Conservation (phyloP, 2,329 filamentous ascomycete genomes). For the Ophiostoma triangulosporum region DNA sequence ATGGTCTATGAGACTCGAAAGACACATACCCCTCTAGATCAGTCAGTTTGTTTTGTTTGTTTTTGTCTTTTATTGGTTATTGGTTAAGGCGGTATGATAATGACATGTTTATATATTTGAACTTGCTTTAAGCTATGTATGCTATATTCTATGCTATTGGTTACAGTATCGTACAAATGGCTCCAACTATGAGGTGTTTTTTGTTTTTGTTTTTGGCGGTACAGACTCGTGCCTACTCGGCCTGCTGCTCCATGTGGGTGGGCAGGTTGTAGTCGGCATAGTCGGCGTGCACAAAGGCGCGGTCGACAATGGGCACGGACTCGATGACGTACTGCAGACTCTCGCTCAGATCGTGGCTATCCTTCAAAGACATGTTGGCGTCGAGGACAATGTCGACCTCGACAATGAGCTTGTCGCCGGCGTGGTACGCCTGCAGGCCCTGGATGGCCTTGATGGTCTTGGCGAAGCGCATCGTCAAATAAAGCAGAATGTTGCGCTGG, state of each 20-base stretch:
- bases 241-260: constrained; percentile 40
- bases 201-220: too few species aligned
- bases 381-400: constrained; percentile 73
- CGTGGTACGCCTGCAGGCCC: constrained; percentile 72
- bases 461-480: constrained; percentile 87
- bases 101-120: too few species aligned
- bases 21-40: not conserved
- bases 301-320: constrained; percentile 65
- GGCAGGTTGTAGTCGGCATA: constrained; percentile 49
- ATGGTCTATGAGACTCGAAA: not conserved
- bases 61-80: not conserved
- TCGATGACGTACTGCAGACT: constrained; percentile 73
- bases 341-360: constrained; percentile 69
- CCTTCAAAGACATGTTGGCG: constrained; percentile 58
- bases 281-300: constrained; percentile 56
- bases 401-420: constrained; percentile 73
- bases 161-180: not conserved
- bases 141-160: not conserved
- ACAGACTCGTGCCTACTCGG: constrained; percentile 1
- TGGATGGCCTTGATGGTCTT: constrained; percentile 78
- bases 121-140: too few species aligned
- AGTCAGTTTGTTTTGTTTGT: not conserved
- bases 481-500: constrained; percentile 72
- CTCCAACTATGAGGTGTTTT: not conserved
- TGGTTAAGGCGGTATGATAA: not conserved